These are phyloP conservation scores for Zostera marina DNA, from an alignment of 116 monocot species.

Conservation along the genomic window DNA sequence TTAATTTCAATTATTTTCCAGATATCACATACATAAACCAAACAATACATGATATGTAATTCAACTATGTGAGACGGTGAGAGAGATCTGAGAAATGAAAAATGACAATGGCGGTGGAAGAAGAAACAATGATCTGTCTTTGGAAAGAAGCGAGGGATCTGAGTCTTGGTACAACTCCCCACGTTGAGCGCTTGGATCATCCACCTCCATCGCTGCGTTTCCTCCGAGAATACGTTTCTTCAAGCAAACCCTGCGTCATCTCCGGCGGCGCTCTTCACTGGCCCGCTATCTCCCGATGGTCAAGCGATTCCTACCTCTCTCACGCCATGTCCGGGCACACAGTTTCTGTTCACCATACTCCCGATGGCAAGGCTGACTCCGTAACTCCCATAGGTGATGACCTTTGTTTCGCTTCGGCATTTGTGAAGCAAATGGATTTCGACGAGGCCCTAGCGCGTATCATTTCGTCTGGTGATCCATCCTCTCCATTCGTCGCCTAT, in stretches of 20 bases:
- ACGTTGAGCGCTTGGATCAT: conserved; percentile 32
- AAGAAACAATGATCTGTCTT: conserved; percentile 13
- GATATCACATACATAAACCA: too few relatives aligned
- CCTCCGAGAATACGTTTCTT: conserved; percentile 56
- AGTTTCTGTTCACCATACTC: conserved; percentile 87
- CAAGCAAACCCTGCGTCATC: conserved; percentile 62
- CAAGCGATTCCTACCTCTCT: conserved; percentile 42
- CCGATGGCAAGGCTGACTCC: conserved; percentile 76
- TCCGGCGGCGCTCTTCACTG: conserved; percentile 37
- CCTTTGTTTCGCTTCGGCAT: conserved; percentile 51
- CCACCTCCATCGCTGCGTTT: conserved; percentile 55
- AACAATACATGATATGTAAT: too few relatives aligned
- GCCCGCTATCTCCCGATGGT: conserved; percentile 61
- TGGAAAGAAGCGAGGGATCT: conserved; percentile 67
- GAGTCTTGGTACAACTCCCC: conserved; percentile 17
- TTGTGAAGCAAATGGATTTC: conserved; percentile 25
- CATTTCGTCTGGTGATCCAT: conserved; percentile 3
- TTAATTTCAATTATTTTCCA: too few relatives aligned
- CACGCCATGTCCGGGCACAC: conserved; percentile 10
- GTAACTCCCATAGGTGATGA: conserved; percentile 14
- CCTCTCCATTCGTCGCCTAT: conserved; percentile 41
- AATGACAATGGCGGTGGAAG: background rate
- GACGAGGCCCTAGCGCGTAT: conserved; percentile 38
- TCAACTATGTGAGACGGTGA: too few relatives aligned
- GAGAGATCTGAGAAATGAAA: background rate